Conservation (phyloP, 495 filamentous ascomycete genomes). For the Aspergillus mulundensis region DNA sequence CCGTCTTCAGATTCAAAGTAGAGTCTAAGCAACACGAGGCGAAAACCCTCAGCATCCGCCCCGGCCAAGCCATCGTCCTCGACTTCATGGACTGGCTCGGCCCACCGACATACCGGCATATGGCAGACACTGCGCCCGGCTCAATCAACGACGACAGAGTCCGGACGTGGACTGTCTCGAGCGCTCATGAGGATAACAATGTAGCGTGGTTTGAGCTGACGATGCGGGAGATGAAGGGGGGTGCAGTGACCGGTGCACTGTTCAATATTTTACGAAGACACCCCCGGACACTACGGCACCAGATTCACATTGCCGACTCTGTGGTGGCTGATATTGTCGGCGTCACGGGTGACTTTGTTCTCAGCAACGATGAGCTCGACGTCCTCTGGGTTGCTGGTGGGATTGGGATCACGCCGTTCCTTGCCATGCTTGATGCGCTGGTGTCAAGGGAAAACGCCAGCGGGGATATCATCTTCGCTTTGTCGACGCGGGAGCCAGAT, state of each 20-base stretch:
- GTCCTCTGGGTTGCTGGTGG: background rate
- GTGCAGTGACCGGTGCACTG: background rate
- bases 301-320: background rate
- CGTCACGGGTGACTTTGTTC: background rate
- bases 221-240: background rate
- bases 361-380: background rate
- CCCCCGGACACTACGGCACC: background rate
- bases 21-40: background rate
- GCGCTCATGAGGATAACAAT: background rate
- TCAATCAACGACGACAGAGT: background rate
- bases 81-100: constrained; percentile 1
- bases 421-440: background rate
- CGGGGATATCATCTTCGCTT: background rate
- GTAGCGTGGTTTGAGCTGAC: background rate
- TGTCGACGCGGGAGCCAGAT: background rate
- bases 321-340: background rate
- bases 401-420: constrained; percentile 1
- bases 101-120: background rate
- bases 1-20: background rate
- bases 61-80: background rate
- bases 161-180: background rate
- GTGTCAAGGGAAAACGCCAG: background rate
- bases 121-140: background rate
- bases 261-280: background rate
- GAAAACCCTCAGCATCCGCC: background rate